phyloP scores from a whole-genome alignment of 78 protist genomes.

The Isochrysis galbana region DNA sequence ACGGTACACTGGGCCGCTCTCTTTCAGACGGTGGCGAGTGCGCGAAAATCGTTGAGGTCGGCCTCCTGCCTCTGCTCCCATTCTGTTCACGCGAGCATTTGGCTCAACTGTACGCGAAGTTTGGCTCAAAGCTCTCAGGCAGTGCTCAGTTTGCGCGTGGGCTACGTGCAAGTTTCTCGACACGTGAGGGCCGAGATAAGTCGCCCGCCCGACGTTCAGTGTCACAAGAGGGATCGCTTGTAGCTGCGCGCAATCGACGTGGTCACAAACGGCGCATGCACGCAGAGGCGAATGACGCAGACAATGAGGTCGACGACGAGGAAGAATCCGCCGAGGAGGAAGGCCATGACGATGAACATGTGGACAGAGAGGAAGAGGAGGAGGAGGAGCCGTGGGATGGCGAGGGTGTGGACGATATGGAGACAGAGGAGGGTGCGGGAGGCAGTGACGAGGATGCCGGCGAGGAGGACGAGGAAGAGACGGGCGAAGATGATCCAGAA shows the following conservation, averaged over 20 bases:
- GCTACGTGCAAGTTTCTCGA: background rate
- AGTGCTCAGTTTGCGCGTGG: background rate
- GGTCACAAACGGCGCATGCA: background rate
- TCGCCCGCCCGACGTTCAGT: background rate
- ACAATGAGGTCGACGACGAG: background rate
- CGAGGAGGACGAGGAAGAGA: background rate
- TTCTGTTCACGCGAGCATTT: background rate
- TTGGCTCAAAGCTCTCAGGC: background rate
- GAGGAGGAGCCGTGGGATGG: background rate
- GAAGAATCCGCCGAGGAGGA: background rate
- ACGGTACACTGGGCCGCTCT: background rate
- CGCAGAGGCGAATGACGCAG: background rate
- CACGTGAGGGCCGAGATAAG: background rate
- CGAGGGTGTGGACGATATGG: background rate
- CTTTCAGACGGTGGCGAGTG: background rate
- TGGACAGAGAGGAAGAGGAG: background rate
- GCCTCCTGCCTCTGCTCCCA: background rate
- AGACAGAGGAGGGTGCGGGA: background rate
- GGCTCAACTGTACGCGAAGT: no score
- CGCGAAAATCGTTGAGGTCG: background rate
- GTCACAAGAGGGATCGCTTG: background rate
- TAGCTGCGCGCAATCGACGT: background rate
- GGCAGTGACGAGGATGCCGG: background rate
- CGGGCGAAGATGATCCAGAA: background rate
- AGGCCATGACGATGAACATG: background rate